Percentiles rank a stretch among this genome's conserved stretches.
Conservation (phyloP, 2,329 filamentous ascomycete species). For the Calycina herbarum region DNA sequence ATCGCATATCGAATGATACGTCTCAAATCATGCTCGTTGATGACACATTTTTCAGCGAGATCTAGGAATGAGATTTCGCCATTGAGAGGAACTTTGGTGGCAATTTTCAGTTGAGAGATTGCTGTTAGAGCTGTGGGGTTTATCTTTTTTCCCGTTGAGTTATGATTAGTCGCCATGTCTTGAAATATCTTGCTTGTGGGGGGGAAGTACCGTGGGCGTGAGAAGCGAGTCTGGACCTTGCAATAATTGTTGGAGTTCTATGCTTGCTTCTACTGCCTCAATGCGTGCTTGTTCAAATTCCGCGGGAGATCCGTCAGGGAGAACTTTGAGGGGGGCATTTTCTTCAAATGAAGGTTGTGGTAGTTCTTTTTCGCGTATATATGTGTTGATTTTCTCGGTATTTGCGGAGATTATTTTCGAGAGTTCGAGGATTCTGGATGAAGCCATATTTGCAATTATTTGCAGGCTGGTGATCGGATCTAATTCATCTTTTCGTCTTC, state of each 20-base stretch:
- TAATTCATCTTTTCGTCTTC: background rate
- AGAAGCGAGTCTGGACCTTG: constrained; percentile 11
- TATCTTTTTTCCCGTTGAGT: constrained; percentile 11
- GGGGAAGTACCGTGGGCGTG: constrained; percentile 6
- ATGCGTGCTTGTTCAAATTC: constrained; percentile 19
- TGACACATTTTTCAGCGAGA: constrained; percentile 19
- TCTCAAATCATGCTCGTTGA: constrained; percentile 20
- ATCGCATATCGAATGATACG: constrained; percentile 26
- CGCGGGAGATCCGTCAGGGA: constrained; percentile 4
- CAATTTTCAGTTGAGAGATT: constrained; percentile 27
- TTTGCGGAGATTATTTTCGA: constrained; percentile 12
- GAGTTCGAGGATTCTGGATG: constrained; percentile 19
- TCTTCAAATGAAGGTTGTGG: constrained; percentile 19
- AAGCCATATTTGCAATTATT: background rate
- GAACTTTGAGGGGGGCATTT: constrained; percentile 11
- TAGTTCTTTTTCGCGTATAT: constrained; percentile 9
- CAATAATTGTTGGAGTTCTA: constrained; percentile 27
- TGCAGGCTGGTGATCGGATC: background rate
- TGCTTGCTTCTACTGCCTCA: constrained; percentile 20
- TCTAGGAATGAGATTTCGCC: constrained; percentile 26
- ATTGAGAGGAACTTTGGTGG: constrained; percentile 19
- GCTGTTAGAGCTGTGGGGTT: constrained; percentile 27
- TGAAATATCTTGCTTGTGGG: background rate
- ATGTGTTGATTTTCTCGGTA: constrained; percentile 16
- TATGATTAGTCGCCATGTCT: background rate